Evolutionary conservation across 352 stramenopile genomes (phyloP), one percentile per base, ranked within the genome.

Genomic region (Globisporangium cystogenes): DNA sequence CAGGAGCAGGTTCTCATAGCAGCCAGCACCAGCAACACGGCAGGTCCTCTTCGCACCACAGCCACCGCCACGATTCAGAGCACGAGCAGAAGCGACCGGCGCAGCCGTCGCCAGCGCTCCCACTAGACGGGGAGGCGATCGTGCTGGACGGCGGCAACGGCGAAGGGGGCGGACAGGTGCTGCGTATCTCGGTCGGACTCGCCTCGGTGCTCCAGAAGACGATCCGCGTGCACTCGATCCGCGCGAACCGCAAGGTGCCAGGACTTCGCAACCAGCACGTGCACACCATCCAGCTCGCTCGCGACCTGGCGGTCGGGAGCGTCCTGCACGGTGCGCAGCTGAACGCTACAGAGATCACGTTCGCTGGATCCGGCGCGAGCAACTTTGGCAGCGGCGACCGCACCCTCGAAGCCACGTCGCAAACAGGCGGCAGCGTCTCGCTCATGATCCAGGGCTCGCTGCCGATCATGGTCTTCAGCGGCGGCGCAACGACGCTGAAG

Each of bases 151-250:
- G 80, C 21, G 74, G 75, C 8, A 67, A 60, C 16, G 74, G 80
- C 27, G 90, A 98, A 72, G 90, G 90, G 44, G 90, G 90, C 48
- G 90, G 90, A 0, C 90, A 98, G 55, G 70, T 98, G 29, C 60
- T 97, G 24, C 86, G 89, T 5, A 86, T 97, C 31, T 67, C 86
- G 1, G 78, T 86, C 37, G 74, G 72, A 0, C 76, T 95, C 18
- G 82, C 79, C 8, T 65, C 73, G 4, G 74, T 96, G 26, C 61
- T 90, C 31, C 57, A 71, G 24, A 74, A 75, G 20, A 53, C 67
- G 26, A 61, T 97, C 8, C 62, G 55, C 1, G 75, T 97, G n/a
- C 64, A 77, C 37, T 90, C 82, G 12, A 95, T 97, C 51, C 76
- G 86, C 44, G 74, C 73, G 3, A 82, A 81, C 35, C 68, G 87